These are phyloP conservation scores for Nicotiana tomentosiformis DNA, from an alignment of 257 asterid genomes.

Conservation along the genomic window DNA sequence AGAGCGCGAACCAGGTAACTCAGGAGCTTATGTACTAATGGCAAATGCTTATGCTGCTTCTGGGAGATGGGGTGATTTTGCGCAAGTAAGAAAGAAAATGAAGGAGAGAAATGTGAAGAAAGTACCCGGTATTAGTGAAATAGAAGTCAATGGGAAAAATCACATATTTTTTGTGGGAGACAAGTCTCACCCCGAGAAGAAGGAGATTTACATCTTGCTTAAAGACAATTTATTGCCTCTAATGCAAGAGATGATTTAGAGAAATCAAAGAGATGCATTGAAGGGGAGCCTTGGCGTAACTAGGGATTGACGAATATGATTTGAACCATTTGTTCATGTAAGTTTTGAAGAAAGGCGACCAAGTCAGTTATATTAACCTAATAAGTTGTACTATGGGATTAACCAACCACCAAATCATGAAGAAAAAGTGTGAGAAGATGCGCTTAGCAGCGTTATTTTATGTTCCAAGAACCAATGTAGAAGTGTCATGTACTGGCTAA, in stretches of 20 bases:
- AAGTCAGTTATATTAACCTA: neutral
- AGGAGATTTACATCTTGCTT: too few species aligned
- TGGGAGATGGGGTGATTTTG: conserved; percentile 55
- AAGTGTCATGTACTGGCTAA: too few species aligned
- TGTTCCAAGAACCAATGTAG: too few species aligned
- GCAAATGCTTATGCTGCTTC: conserved; percentile 48
- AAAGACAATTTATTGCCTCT: too few species aligned
- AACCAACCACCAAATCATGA: too few species aligned
- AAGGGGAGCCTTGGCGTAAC: too few species aligned
- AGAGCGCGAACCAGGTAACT: conserved; percentile 45
- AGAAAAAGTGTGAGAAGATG: too few species aligned
- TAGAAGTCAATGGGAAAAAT: conserved; percentile 42
- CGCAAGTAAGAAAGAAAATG: conserved; percentile 46
- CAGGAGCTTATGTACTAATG: conserved; percentile 46
- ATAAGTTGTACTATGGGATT: neutral
- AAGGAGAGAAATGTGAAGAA: conserved; percentile 45
- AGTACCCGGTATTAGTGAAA: conserved; percentile 48
- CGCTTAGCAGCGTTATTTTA: too few species aligned
- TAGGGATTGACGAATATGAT: neutral
- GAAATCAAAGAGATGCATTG: neutral
- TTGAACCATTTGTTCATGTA: neutral
- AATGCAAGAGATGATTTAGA: conserved; percentile 12
- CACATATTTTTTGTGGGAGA: too few species aligned
- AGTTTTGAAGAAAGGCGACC: neutral
- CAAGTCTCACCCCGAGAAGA: too few species aligned